phyloP scores from a whole-genome alignment of 2,329 filamentous ascomycete genomes.

The Tolypocladium capitatum region DNA sequence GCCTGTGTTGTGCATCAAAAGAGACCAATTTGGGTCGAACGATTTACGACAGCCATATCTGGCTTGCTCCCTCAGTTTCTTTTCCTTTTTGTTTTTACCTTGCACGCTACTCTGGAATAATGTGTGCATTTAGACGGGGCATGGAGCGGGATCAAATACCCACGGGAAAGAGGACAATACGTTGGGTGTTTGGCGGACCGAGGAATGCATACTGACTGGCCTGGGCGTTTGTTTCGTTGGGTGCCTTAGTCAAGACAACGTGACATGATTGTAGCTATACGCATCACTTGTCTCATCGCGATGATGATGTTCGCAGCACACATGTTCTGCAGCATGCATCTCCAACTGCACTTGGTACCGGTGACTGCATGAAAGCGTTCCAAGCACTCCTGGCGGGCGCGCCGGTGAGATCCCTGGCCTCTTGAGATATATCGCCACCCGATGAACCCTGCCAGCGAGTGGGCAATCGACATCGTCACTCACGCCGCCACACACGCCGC shows the following conservation, averaged over 20 bases:
- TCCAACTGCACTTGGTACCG: too few relatives aligned
- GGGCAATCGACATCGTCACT: neutral
- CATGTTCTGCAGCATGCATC: neutral
- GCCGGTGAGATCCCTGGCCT: neutral
- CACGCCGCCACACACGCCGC: too few relatives aligned
- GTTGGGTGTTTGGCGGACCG: neutral
- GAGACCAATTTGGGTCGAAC: neutral
- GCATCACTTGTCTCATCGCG: neutral
- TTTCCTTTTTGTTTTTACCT: neutral
- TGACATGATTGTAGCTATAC: too few relatives aligned
- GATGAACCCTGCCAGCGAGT: neutral
- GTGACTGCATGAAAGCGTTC: neutral
- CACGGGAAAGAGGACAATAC: neutral
- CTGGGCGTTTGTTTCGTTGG: neutral
- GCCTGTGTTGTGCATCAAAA: neutral
- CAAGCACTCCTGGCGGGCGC: neutral
- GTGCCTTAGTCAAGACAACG: neutral
- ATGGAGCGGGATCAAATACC: neutral
- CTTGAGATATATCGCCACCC: neutral
- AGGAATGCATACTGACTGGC: neutral
- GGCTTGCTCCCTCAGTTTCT: neutral
- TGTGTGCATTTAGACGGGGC: neutral
- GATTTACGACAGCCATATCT: constrained; percentile 1
- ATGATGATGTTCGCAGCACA: too few relatives aligned
- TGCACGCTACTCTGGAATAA: neutral